Conservation (phyloP, 1,139 yeast species). For the Yamadazyma pseudoaaseri region DNA sequence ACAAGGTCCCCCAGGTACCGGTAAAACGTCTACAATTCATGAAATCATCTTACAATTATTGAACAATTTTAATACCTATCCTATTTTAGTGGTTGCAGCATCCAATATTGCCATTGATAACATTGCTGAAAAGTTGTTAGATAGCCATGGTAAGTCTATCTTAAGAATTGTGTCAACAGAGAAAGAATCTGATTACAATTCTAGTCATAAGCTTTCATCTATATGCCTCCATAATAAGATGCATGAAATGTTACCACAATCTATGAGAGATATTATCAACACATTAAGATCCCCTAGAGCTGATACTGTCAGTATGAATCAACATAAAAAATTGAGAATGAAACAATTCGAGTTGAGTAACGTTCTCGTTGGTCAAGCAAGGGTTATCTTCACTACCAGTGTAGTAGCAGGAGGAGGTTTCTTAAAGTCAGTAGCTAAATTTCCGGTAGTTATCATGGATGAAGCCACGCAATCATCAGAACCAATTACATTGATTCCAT, state of each 20-base stretch:
- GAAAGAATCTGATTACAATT: slow-evolving; percentile 60
- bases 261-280: slow-evolving; percentile 39
- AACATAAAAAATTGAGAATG: slow-evolving; percentile 48
- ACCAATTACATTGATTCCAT: slow-evolving; percentile 66
- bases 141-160: slow-evolving; percentile 49
- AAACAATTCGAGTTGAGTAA: slow-evolving; percentile 45
- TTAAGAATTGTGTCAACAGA: slow-evolving; percentile 60
- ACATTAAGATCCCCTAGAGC: slow-evolving; percentile 44
- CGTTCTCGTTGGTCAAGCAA: slow-evolving; percentile 59
- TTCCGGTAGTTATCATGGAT: slow-evolving; percentile 68
- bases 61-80: slow-evolving; percentile 54
- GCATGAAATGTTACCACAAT: slow-evolving; percentile 45
- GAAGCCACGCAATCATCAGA: slow-evolving; percentile 70
- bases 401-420: slow-evolving; percentile 70
- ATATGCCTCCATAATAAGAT: slow-evolving; percentile 67
- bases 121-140: slow-evolving; percentile 62
- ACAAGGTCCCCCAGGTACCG: slow-evolving; percentile 73
- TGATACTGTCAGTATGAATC: slow-evolving; percentile 36
- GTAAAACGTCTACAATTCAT: slow-evolving; percentile 64
- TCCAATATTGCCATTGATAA: slow-evolving; percentile 77
- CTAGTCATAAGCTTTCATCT: slow-evolving; percentile 52
- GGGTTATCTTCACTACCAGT: slow-evolving; percentile 68
- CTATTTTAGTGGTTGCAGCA: slow-evolving; percentile 72
- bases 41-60: slow-evolving; percentile 65
- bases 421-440: slow-evolving; percentile 50